These are phyloP conservation scores for Monosporascus sp. DNA, from an alignment of 2,329 filamentous ascomycete genomes.

Conservation along the genomic window DNA sequence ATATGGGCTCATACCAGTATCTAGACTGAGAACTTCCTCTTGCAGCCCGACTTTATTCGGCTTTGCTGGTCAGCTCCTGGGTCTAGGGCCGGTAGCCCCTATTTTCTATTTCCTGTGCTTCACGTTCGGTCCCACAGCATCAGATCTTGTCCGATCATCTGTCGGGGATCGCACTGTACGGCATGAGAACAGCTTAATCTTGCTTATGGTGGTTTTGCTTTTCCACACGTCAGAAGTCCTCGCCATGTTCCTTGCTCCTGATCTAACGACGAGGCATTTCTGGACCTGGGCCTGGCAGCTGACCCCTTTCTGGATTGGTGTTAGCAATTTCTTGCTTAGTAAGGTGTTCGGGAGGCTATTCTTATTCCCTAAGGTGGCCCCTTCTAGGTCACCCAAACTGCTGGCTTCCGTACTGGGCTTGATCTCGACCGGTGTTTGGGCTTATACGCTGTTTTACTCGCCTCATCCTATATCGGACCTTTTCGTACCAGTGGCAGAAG, in stretches of 20 bases:
- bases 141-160: slow-evolving; percentile 5
- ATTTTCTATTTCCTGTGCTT: slow-evolving; percentile 14
- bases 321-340: slow-evolving; percentile 9
- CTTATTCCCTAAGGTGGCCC: not conserved
- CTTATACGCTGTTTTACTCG: slow-evolving; percentile 5
- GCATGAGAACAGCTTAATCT: not conserved
- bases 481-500: slow-evolving; percentile 8
- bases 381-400: slow-evolving; percentile 1
- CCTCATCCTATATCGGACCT: slow-evolving; percentile 8
- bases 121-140: slow-evolving; percentile 8
- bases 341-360: slow-evolving; percentile 1
- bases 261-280: slow-evolving; percentile 13
- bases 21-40: not conserved
- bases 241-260: slow-evolving; percentile 12
- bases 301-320: slow-evolving; percentile 16
- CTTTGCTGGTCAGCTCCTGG: slow-evolving; percentile 8
- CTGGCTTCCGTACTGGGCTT: slow-evolving; percentile 4
- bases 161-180: slow-evolving; percentile 1
- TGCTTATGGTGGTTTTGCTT: slow-evolving; percentile 11
- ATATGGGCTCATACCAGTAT: not conserved
- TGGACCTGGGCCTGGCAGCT: slow-evolving; percentile 23
- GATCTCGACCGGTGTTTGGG: slow-evolving; percentile 9
- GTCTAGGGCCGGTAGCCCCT: slow-evolving; percentile 7
- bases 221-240: slow-evolving; percentile 18
- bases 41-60: slow-evolving; percentile 10